Evolutionary conservation across 352 stramenopile species (phyloP).

Genomic region (Blastocystis hominis): DNA sequence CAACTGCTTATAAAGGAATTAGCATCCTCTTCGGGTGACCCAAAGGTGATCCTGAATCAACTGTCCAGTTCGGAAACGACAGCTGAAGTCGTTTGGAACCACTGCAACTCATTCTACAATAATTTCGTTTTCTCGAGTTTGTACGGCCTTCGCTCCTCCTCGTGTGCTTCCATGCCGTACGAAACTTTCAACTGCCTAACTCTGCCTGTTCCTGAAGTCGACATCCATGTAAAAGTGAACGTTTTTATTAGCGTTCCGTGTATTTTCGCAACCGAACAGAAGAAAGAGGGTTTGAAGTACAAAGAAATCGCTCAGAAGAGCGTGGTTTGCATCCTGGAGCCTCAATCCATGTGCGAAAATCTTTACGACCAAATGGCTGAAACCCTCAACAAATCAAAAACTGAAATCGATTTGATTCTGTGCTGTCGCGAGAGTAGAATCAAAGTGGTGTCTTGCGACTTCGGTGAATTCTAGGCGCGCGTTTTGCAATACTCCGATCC

Average conservation of each 20-base stretch:
- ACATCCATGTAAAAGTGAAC: not conserved
- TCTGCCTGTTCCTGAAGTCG: not conserved
- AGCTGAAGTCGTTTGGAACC: too few relatives aligned
- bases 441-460: too few relatives aligned
- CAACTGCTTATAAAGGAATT: not conserved
- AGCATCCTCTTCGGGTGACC: too few relatives aligned
- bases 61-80: too few relatives aligned
- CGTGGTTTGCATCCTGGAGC: not conserved
- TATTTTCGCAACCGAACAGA: not conserved
- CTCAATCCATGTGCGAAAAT: not conserved
- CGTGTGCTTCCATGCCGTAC: not conserved
- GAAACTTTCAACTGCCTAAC: not conserved
- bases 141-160: not conserved
- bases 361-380: conserved; percentile 5
- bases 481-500: too few relatives aligned
- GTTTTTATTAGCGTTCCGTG: not conserved
- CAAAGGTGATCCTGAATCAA: too few relatives aligned
- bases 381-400: not conserved
- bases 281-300: not conserved
- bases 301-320: not conserved
- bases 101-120: not conserved
- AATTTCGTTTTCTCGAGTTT: not conserved
- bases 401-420: not conserved
- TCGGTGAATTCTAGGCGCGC: too few relatives aligned
- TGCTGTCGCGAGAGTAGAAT: not conserved